Percentiles rank a stretch among this genome's conserved stretches.
Conservation (phyloP, 1,139 yeast genomes). For the Blastobotrys ciferrii region DNA sequence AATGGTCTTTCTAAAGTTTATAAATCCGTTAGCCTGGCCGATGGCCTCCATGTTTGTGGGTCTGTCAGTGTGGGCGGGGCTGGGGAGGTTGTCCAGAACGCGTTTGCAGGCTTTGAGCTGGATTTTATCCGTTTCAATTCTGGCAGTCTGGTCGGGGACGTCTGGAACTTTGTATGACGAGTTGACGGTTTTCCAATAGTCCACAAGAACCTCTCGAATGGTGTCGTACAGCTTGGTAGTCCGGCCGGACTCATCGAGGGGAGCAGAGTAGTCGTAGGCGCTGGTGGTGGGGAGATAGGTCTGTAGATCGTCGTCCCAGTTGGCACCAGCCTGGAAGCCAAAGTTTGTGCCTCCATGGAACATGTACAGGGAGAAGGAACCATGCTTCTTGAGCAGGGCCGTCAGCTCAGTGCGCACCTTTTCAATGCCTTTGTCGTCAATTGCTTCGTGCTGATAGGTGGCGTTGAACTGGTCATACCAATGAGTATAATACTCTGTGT, state of each 20-base stretch:
- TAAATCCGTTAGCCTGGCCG: conserved; percentile 10
- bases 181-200: neutral
- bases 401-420: conserved; percentile 1
- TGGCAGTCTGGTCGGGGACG: conserved; percentile 6
- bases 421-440: neutral
- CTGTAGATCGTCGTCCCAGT: conserved; percentile 2
- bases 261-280: conserved; percentile 14
- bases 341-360: conserved; percentile 15
- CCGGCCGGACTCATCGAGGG: conserved; percentile 13
- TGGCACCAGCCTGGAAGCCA: conserved; percentile 14
- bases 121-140: neutral
- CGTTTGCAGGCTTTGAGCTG: conserved; percentile 3
- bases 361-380: conserved; percentile 11
- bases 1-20: conserved; percentile 3
- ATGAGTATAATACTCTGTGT: conserved; percentile 13
- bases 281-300: conserved; percentile 7
- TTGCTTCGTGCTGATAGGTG: neutral
- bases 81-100: conserved; percentile 8
- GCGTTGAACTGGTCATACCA: conserved; percentile 11
- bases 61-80: neutral
- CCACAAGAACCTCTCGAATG: conserved; percentile 4
- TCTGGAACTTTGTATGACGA: conserved; percentile 11
- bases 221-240: conserved; percentile 11
- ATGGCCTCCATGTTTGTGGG: conserved; percentile 13
- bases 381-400: conserved; percentile 4